These are phyloP conservation scores for Diospyros lotus DNA, from an alignment of 148 eudicot genomes.

Conservation along the genomic window DNA sequence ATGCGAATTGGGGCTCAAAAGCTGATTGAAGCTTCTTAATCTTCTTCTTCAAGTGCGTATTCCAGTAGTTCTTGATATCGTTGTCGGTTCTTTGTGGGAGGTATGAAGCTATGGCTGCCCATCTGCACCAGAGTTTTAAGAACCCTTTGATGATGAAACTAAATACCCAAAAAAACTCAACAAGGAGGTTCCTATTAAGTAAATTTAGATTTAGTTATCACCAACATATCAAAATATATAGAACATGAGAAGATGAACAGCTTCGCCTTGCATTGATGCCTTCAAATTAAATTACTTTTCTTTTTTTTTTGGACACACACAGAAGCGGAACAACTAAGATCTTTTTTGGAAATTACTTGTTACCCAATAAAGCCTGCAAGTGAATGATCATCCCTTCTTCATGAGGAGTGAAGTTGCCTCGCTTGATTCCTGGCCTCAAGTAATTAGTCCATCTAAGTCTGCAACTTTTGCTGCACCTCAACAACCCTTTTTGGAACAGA, in stretches of 20 bases:
- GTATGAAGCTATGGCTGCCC: slow-evolving; percentile 96
- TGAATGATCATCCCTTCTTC: slow-evolving; percentile 54
- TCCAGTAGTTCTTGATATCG: slow-evolving; percentile 92
- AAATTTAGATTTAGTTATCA: too few relatives aligned
- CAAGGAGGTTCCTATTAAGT: too few relatives aligned
- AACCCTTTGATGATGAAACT: too few relatives aligned
- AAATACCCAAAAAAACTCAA: too few relatives aligned
- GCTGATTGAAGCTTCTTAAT: slow-evolving; percentile 55
- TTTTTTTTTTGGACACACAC: too few relatives aligned
- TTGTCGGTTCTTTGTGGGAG: slow-evolving; percentile 93
- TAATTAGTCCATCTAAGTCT: slow-evolving; percentile 58
- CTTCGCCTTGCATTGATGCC: too few relatives aligned
- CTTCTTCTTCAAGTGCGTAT: slow-evolving; percentile 90
- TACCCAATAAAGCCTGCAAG: slow-evolving; percentile 51
- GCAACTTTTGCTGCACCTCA: slow-evolving; percentile 59
- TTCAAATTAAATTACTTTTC: too few relatives aligned
- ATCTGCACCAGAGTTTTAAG: slow-evolving; percentile 32
- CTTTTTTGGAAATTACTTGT: slow-evolving; percentile 27
- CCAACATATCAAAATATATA: too few relatives aligned
- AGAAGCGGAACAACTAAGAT: neutral
- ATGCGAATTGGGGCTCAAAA: slow-evolving; percentile 25
- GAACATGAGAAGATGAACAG: too few relatives aligned
- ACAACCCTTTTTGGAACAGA: slow-evolving; percentile 29
- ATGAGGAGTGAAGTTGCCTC: slow-evolving; percentile 50
- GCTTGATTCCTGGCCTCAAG: slow-evolving; percentile 49